phyloP scores from a whole-genome alignment of 352 stramenopile species.

The Phytophthora megakarya region DNA sequence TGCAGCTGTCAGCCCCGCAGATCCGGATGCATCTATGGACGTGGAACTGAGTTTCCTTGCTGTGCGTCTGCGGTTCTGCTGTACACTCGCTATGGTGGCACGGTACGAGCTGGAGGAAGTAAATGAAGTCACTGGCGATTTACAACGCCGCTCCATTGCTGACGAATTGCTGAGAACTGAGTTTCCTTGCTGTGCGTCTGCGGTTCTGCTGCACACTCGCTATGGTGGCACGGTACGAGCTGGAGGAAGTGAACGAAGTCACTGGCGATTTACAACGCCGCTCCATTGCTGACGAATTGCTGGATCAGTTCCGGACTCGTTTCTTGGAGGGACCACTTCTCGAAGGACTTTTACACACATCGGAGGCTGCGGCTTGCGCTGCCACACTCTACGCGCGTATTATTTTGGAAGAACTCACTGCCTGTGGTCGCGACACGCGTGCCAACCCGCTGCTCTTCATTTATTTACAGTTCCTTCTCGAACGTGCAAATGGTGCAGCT shows the following conservation, averaged over 20 bases:
- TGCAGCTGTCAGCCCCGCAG: conserved; percentile 20
- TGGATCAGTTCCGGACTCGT: conserved; percentile 69
- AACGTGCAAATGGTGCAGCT: conserved; percentile 24
- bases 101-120: conserved; percentile 65
- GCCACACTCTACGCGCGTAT: conserved; percentile 76
- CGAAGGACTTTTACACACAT: conserved; percentile 72
- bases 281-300: conserved; percentile 79
- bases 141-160: conserved; percentile 65
- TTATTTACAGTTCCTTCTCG: conserved; percentile 81
- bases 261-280: conserved; percentile 40
- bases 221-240: conserved; percentile 81
- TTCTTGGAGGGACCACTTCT: conserved; percentile 76
- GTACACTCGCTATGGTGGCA: conserved; percentile 82
- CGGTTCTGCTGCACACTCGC: conserved; percentile 85
- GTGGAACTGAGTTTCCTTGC: conserved; percentile 63
- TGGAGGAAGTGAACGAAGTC: conserved; percentile 57
- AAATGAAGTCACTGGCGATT: conserved; percentile 46
- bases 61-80: conserved; percentile 81
- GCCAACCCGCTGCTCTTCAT: conserved; percentile 79
- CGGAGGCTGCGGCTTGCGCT: conserved; percentile 65
- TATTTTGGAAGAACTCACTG: conserved; percentile 81
- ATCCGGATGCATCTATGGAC: conserved; percentile 45
- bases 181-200: conserved; percentile 63
- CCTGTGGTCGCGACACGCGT: conserved; percentile 66
- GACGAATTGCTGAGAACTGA: too few relatives aligned